Percentiles rank a stretch among this genome's conserved stretches.
Evolutionary conservation across 164 flowering plant species (phyloP).

Genomic region (Aristolochia californica): DNA sequence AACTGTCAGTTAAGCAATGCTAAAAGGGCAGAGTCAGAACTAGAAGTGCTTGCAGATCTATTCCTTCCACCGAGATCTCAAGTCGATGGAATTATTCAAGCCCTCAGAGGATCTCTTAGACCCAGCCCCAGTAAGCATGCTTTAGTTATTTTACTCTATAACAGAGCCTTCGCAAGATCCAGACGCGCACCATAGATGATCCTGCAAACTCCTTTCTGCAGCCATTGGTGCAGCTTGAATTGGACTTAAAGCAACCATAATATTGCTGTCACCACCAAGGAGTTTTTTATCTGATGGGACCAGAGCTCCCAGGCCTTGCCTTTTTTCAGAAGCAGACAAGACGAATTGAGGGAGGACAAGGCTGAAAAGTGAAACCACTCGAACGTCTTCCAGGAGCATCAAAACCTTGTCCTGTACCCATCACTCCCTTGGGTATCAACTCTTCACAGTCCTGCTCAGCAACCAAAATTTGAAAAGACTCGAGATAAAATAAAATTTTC

Average conservation of each 20-base stretch:
- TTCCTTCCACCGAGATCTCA: slow-evolving; percentile 9
- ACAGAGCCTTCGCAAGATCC: slow-evolving; percentile 23
- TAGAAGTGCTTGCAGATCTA: slow-evolving; percentile 21
- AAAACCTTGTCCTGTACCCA: slow-evolving; percentile 76
- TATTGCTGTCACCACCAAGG: slow-evolving; percentile 76
- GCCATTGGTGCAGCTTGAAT: slow-evolving; percentile 99
- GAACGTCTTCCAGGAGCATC: slow-evolving; percentile 80
- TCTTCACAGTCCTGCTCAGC: slow-evolving; percentile 79
- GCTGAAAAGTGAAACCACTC: slow-evolving; percentile 69
- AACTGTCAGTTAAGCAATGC: slow-evolving; percentile 3
- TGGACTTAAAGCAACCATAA: slow-evolving; percentile 85
- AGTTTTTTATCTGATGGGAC: slow-evolving; percentile 79
- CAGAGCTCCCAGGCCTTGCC: slow-evolving; percentile 46
- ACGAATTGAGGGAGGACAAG: slow-evolving; percentile 64
- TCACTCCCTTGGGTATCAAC: slow-evolving; percentile 64
- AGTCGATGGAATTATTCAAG: slow-evolving; percentile 13
- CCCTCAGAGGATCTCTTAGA: slow-evolving; percentile 17
- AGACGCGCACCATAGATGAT: slow-evolving; percentile 93
- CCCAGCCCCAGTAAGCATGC: slow-evolving; percentile 7
- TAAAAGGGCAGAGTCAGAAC: slow-evolving; percentile 9
- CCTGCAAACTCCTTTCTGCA: slow-evolving; percentile 86
- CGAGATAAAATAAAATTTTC: background rate
- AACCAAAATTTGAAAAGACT: slow-evolving; percentile 1
- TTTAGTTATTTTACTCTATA: slow-evolving; percentile 27
- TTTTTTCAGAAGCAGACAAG: slow-evolving; percentile 68